Percentiles rank a stretch among this genome's conserved stretches.
These are phyloP conservation scores for Neurospora discreta DNA, from an alignment of 495 filamentous ascomycete genomes.

Conservation along the genomic window DNA sequence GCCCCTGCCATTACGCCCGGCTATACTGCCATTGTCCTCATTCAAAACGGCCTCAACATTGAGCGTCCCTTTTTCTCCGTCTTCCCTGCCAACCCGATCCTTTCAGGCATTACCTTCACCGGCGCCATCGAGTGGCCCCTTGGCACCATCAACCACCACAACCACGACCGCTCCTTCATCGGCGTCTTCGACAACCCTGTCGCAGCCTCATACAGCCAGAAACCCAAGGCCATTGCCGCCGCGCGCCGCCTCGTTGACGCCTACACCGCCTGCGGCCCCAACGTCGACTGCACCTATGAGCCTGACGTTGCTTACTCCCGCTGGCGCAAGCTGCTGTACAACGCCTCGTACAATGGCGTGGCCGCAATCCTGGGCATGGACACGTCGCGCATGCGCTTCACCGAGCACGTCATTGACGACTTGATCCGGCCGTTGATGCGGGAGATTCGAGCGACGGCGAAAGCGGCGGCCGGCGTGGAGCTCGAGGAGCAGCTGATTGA, in stretches of 20 bases:
- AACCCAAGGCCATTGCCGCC: slow-evolving; percentile 6
- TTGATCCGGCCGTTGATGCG: slow-evolving; percentile 14
- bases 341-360: slow-evolving; percentile 36
- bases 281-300: slow-evolving; percentile 13
- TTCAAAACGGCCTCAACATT: slow-evolving; percentile 56
- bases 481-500: slow-evolving; percentile 26
- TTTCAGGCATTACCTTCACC: slow-evolving; percentile 44
- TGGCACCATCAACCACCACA: slow-evolving; percentile 36
- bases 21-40: slow-evolving; percentile 41
- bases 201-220: neutral
- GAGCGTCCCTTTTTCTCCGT: slow-evolving; percentile 40
- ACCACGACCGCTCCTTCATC: slow-evolving; percentile 27
- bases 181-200: slow-evolving; percentile 34
- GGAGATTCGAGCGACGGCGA: slow-evolving; percentile 12
- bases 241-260: slow-evolving; percentile 29
- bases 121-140: slow-evolving; percentile 33
- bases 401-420: slow-evolving; percentile 10
- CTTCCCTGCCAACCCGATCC: slow-evolving; percentile 40
- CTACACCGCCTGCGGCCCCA: slow-evolving; percentile 26
- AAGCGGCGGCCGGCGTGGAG: slow-evolving; percentile 16
- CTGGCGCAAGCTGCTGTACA: slow-evolving; percentile 44
- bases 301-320: slow-evolving; percentile 27
- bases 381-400: slow-evolving; percentile 20
- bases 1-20: slow-evolving; percentile 35
- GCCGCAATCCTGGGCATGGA: slow-evolving; percentile 40